Evolutionary conservation across 495 filamentous ascomycete genomes (phyloP).

Genomic region (Platismatia glauca): DNA sequence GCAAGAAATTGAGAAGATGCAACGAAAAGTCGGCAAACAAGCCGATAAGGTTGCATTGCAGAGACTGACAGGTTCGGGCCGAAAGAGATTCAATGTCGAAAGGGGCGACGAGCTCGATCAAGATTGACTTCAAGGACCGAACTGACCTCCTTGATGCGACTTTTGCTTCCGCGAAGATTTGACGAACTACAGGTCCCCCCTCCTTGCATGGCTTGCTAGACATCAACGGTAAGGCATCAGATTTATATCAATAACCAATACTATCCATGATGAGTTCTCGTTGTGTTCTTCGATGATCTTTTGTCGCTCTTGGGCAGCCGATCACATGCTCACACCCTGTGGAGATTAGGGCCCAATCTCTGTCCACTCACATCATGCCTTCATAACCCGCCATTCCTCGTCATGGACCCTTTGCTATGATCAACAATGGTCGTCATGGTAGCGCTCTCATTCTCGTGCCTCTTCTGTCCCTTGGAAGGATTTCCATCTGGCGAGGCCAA

Average conservation of each 20-base stretch:
- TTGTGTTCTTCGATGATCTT: neutral
- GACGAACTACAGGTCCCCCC: conserved; percentile 5
- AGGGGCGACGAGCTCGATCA: conserved; percentile 44
- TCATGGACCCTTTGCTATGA: conserved; percentile 8
- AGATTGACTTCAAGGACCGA: conserved; percentile 18
- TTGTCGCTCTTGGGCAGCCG: neutral
- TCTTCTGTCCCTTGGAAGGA: conserved; percentile 15
- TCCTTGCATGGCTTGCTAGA: conserved; percentile 14
- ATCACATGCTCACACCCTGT: neutral
- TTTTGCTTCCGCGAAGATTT: too few relatives aligned
- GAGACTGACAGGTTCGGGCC: conserved; percentile 68
- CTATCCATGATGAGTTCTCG: neutral
- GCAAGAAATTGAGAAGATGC: conserved; percentile 91
- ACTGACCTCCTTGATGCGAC: conserved; percentile 6
- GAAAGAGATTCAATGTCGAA: conserved; percentile 80
- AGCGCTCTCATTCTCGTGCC: conserved; percentile 18
- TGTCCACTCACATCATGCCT: neutral
- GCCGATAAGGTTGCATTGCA: conserved; percentile 80
- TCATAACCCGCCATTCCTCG: conserved; percentile 6
- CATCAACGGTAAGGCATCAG: conserved; percentile 1
- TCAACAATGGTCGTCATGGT: conserved; percentile 11
- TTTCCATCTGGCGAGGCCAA: conserved; percentile 1
- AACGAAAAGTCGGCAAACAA: conserved; percentile 84
- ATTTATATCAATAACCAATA: neutral
- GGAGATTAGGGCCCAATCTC: neutral